Evolutionary conservation across 768 basidiomycete genomes (phyloP).

Genomic region (Glaciozyma martinii): DNA sequence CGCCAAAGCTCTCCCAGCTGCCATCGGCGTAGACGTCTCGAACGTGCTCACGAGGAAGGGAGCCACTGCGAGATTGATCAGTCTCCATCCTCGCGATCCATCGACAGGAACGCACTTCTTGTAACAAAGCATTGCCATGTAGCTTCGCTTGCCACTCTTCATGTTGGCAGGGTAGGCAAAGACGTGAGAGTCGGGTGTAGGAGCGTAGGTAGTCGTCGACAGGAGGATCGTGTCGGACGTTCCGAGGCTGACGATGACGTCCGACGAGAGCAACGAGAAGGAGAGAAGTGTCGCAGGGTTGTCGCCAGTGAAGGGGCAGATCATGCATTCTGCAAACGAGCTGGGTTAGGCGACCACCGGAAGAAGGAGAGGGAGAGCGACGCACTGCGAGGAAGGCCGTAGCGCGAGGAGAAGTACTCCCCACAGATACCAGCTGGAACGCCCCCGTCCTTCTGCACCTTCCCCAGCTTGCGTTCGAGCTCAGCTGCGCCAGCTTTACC

Average conservation of each 20-base stretch:
- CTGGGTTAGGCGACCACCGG: not conserved
- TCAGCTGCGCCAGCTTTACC: conserved; percentile 49
- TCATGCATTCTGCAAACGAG: conserved; percentile 52
- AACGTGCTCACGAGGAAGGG: conserved; percentile 67
- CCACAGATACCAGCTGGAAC: conserved; percentile 56
- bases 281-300: conserved; percentile 77
- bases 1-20: conserved; percentile 63
- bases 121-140: conserved; percentile 87
- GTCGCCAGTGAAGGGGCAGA: conserved; percentile 81
- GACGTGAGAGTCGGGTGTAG: conserved; percentile 64
- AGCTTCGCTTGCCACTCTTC: conserved; percentile 35
- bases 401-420: conserved; percentile 63
- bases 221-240: conserved; percentile 81
- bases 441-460: conserved; percentile 67
- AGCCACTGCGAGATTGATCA: conserved; percentile 44
- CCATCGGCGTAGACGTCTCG: conserved; percentile 55
- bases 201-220: conserved; percentile 57
- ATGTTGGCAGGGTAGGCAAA: conserved; percentile 56
- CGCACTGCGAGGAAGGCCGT: conserved; percentile 43
- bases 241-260: conserved; percentile 75
- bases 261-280: conserved; percentile 57
- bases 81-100: too few relatives aligned
- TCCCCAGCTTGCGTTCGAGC: conserved; percentile 60
- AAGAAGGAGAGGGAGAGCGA: not conserved
- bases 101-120: conserved; percentile 58